Evolutionary conservation across 768 basidiomycete genomes (phyloP).

Genomic region (Mycena floridula): DNA sequence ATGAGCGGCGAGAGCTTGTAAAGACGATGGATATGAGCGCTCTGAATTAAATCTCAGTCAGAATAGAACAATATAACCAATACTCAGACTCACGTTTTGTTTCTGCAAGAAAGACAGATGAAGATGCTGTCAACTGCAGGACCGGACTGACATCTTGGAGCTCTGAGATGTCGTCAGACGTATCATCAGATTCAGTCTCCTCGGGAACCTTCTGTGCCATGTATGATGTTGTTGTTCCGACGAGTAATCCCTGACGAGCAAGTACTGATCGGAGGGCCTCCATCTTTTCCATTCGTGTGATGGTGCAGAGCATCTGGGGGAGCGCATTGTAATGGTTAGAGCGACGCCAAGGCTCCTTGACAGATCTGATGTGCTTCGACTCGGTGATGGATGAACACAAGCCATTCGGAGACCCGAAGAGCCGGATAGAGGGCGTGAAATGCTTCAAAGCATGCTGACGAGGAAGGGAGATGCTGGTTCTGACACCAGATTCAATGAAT

Average conservation of each 20-base stretch:
- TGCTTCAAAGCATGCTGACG: conserved; percentile 10
- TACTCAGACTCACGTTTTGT: neutral
- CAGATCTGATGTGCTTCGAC: no score
- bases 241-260: neutral
- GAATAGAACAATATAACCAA: neutral
- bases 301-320: conserved; percentile 1
- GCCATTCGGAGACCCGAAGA: conserved; percentile 13
- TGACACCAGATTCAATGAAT: conserved; percentile 1
- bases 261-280: neutral
- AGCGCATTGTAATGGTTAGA: conserved; percentile 3
- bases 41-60: neutral
- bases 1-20: neutral
- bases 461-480: conserved; percentile 7
- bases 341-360: conserved; percentile 4
- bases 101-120: neutral
- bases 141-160: neutral
- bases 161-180: neutral
- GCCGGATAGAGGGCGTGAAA: conserved; percentile 3
- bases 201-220: neutral
- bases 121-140: neutral
- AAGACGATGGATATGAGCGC: neutral
- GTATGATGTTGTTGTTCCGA: neutral
- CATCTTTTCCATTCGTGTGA: conserved; percentile 4
- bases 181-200: neutral
- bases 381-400: conserved; percentile 6